Conservation (phyloP, 1,284 basidiomycete genomes). For the Porodaedalea pini region DNA sequence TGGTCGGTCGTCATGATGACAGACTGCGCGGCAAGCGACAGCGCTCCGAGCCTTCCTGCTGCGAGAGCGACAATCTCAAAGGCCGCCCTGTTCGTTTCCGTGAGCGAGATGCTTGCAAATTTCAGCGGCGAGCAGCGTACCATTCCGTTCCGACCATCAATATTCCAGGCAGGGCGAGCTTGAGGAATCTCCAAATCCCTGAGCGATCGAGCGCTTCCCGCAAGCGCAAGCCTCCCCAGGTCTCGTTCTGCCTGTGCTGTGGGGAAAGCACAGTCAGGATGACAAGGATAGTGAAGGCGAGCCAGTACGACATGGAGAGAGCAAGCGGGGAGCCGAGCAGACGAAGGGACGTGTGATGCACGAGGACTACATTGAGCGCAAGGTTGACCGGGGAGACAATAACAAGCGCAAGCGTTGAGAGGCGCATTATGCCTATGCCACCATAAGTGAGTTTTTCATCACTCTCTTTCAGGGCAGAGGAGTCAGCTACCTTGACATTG, state of each 20-base stretch:
- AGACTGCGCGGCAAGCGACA: conserved; percentile 69
- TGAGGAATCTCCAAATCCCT: conserved; percentile 54
- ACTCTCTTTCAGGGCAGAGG: not conserved
- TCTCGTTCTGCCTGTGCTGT: conserved; percentile 50
- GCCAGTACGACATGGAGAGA: conserved; percentile 66
- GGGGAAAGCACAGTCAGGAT: conserved; percentile 48
- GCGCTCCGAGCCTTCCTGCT: conserved; percentile 64
- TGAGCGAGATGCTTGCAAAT: not conserved
- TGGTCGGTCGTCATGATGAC: conserved; percentile 84
- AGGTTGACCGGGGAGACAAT: conserved; percentile 63
- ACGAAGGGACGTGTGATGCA: conserved; percentile 59
- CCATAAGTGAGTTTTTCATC: not conserved
- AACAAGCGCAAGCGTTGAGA: conserved; percentile 60
- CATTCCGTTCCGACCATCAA: conserved; percentile 78
- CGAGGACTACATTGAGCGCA: conserved; percentile 51
- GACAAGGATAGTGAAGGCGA: conserved; percentile 55
- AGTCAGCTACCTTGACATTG: conserved; percentile 64
- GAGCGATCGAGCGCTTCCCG: conserved; percentile 42
- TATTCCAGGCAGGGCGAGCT: conserved; percentile 68
- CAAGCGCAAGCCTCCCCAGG: conserved; percentile 60
- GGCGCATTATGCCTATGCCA: conserved; percentile 62
- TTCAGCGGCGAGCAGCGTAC: conserved; percentile 36
- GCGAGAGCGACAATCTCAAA: conserved; percentile 78
- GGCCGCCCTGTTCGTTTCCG: conserved; percentile 52
- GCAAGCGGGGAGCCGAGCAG: conserved; percentile 63